These are phyloP conservation scores for Aspergillus coremiiformis DNA, from an alignment of 495 filamentous ascomycete genomes.

Conservation along the genomic window DNA sequence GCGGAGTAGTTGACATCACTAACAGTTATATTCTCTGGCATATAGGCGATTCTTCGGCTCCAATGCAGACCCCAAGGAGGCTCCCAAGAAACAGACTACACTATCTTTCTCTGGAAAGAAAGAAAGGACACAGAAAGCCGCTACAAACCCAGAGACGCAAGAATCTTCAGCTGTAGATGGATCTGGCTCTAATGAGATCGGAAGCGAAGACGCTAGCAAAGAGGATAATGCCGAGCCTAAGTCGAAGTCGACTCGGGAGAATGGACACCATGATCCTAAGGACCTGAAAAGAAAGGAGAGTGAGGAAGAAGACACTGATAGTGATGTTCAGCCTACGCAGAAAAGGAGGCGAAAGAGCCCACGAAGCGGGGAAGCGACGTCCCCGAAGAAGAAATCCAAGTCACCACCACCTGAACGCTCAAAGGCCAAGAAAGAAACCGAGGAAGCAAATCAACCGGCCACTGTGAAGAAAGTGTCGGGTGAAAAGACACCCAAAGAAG, in stretches of 20 bases:
- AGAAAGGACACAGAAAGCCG: constrained; percentile 21
- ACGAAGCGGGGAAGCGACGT: constrained; percentile 1
- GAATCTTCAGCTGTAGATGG: constrained; percentile 3
- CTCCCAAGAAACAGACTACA: constrained; percentile 65
- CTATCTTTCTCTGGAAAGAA: constrained; percentile 51
- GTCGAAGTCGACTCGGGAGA: constrained; percentile 10
- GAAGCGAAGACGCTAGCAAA: constrained; percentile 34
- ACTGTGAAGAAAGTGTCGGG: constrained; percentile 27
- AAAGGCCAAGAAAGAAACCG: constrained; percentile 16
- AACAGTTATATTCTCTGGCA: background rate
- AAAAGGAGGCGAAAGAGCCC: constrained; percentile 32
- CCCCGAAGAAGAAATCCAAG: constrained; percentile 21
- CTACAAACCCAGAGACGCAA: constrained; percentile 10
- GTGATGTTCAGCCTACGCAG: constrained; percentile 47
- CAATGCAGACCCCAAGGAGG: constrained; percentile 28
- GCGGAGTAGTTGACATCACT: background rate
- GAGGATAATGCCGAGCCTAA: constrained; percentile 23
- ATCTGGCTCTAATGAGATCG: constrained; percentile 25
- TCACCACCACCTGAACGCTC: constrained; percentile 22
- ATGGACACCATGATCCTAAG: constrained; percentile 22
- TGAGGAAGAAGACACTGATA: constrained; percentile 39
- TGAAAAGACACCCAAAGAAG: constrained; percentile 30
- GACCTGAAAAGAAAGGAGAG: constrained; percentile 35
- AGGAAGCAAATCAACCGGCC: constrained; percentile 19
- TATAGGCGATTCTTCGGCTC: constrained; percentile 41